Conservation (phyloP, 2,329 filamentous ascomycete species). For the Venturia asperata region DNA sequence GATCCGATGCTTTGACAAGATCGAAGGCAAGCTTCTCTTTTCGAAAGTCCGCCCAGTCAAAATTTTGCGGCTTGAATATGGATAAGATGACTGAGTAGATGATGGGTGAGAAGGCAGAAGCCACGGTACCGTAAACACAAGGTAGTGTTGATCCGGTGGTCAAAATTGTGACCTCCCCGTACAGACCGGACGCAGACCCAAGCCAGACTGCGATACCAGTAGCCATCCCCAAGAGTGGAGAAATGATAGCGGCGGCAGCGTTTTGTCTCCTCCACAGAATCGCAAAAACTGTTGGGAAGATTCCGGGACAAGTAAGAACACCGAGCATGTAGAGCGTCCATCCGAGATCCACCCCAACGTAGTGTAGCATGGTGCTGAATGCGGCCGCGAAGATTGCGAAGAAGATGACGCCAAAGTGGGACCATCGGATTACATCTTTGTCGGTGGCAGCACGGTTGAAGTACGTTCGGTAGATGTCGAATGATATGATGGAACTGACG, state of each 20-base stretch:
- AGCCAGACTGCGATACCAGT: constrained; percentile 50
- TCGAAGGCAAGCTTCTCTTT: constrained; percentile 38
- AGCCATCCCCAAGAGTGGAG: constrained; percentile 44
- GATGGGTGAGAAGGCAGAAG: constrained; percentile 39
- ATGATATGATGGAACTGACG: constrained; percentile 48
- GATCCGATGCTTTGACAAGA: constrained; percentile 19
- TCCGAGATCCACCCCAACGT: constrained; percentile 47
- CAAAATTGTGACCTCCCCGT: constrained; percentile 42
- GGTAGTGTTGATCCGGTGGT: constrained; percentile 45
- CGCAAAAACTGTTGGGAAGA: constrained; percentile 48
- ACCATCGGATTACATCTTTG: constrained; percentile 44
- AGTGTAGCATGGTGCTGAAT: constrained; percentile 48
- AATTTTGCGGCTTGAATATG: constrained; percentile 38
- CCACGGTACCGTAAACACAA: constrained; percentile 48
- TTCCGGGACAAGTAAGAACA: constrained; percentile 47
- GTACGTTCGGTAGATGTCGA: constrained; percentile 48
- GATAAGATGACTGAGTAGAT: constrained; percentile 45
- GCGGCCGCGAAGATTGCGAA: constrained; percentile 46
- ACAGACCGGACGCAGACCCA: constrained; percentile 40
- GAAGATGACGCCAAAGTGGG: constrained; percentile 47
- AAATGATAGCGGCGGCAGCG: constrained; percentile 43
- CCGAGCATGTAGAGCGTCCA: constrained; percentile 52
- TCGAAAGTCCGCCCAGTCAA: constrained; percentile 36
- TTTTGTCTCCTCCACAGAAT: constrained; percentile 48
- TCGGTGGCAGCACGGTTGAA: constrained; percentile 43